A percentile compares a stretch with the other conserved stretches of the same genome.
Evolutionary conservation across 257 asterid genomes (phyloP).

Genomic region (Voacanga thouarsii): DNA sequence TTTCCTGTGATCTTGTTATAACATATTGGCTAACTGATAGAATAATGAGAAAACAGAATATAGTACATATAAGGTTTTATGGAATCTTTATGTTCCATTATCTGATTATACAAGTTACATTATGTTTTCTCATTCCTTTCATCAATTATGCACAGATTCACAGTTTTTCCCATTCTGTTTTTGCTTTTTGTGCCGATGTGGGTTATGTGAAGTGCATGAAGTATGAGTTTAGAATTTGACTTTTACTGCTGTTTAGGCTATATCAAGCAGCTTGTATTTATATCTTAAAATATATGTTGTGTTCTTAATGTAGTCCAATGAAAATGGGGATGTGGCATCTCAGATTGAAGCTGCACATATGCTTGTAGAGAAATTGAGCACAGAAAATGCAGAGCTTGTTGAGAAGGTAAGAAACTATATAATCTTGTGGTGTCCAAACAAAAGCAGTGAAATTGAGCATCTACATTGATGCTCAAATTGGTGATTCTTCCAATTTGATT

Average conservation of each 20-base stretch:
- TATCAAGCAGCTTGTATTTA: not conserved
- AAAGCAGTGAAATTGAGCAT: no score
- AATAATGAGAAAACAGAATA: not conserved
- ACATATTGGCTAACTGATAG: not conserved
- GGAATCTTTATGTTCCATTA: not conserved
- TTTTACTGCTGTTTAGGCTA: not conserved
- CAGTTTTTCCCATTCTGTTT: not conserved
- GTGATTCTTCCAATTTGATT: not conserved
- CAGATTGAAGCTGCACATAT: constrained; percentile 44
- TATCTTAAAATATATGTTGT: not conserved
- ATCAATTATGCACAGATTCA: not conserved
- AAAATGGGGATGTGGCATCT: constrained; percentile 40
- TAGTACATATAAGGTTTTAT: not conserved
- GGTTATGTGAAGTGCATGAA: not conserved
- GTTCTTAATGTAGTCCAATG: constrained; percentile 42
- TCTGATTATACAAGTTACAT: not conserved
- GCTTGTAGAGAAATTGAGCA: constrained; percentile 44
- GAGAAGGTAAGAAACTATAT: constrained; percentile 41
- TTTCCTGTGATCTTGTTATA: constrained; percentile 10
- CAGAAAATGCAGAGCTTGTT: constrained; percentile 58
- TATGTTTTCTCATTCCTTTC: not conserved
- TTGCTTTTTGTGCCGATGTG: not conserved
- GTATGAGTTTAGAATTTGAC: not conserved
- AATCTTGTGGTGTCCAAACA: not conserved
- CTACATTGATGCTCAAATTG: not conserved